Conservation (phyloP, 2,329 filamentous ascomycete species). For the Venturia nashicola region DNA sequence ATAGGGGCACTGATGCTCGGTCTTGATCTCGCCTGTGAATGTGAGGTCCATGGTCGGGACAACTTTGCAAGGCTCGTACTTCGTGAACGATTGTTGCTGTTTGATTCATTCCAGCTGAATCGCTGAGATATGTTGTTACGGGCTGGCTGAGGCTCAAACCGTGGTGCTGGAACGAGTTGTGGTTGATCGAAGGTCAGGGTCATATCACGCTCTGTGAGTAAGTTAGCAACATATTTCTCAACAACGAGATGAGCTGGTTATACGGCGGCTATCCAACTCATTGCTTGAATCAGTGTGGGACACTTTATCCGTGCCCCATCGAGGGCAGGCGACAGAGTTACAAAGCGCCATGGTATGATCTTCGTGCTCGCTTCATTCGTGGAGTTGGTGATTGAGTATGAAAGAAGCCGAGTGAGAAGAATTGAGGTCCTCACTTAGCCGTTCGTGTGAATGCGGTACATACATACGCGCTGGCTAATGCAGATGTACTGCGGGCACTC, state of each 20-base stretch:
- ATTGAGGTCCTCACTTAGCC: not conserved
- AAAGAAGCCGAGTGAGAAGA: not conserved
- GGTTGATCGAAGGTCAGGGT: slow-evolving; percentile 8
- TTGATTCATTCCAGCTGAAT: not conserved
- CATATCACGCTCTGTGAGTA: slow-evolving; percentile 2
- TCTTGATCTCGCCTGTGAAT: slow-evolving; percentile 11
- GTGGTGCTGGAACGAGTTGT: slow-evolving; percentile 1
- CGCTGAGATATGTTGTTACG: not conserved
- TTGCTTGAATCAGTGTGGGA: not conserved
- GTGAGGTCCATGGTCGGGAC: slow-evolving; percentile 4
- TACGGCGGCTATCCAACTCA: not conserved
- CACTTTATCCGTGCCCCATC: not conserved
- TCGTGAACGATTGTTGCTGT: not conserved
- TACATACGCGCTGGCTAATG: slow-evolving; percentile 1
- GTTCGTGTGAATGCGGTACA: not conserved
- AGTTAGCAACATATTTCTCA: not conserved
- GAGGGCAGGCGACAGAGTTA: not conserved
- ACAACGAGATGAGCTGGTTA: not conserved
- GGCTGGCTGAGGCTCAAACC: not conserved
- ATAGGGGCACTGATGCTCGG: slow-evolving; percentile 24
- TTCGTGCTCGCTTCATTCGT: not conserved
- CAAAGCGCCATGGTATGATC: not conserved
- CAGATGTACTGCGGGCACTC: not conserved
- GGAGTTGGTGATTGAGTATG: not conserved
- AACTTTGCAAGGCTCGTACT: slow-evolving; percentile 4